A percentile compares a stretch with the other conserved stretches of the same genome.
Evolutionary conservation across 2,329 filamentous ascomycete species (phyloP).

Genomic region (Colletotrichum chlorophyti): DNA sequence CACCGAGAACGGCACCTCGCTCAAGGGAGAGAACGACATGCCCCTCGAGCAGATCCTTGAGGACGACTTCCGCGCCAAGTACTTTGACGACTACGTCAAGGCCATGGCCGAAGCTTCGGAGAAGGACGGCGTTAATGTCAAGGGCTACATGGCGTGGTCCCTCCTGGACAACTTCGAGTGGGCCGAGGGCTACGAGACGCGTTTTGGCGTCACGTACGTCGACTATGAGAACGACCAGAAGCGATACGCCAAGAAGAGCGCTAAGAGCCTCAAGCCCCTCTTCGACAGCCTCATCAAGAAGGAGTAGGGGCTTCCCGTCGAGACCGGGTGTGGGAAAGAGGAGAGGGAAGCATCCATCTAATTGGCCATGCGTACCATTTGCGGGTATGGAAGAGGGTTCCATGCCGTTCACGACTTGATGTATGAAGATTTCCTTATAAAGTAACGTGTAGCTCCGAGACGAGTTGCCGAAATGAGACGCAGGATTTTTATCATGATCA

Average conservation of each 20-base stretch:
- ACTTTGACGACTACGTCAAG: slow-evolving; percentile 78
- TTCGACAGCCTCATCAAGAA: slow-evolving; percentile 76
- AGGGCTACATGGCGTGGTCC: slow-evolving; percentile 86
- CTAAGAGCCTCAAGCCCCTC: slow-evolving; percentile 71
- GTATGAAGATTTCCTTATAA: no score
- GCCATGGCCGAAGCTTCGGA: slow-evolving; percentile 77
- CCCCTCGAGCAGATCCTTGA: slow-evolving; percentile 73
- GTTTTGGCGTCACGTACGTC: slow-evolving; percentile 84
- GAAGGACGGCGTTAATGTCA: slow-evolving; percentile 78
- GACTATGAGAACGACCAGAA: slow-evolving; percentile 83
- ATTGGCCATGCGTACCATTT: no score
- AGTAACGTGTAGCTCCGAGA: no score
- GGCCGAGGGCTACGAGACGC: slow-evolving; percentile 89
- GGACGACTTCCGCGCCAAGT: slow-evolving; percentile 82
- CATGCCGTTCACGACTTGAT: no score
- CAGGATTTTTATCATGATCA: no score
- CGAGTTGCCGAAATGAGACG: no score
- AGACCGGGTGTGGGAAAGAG: no score
- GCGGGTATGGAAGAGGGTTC: no score
- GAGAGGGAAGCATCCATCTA: no score
- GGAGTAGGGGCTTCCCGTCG: no score
- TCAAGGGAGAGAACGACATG: slow-evolving; percentile 84
- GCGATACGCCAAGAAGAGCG: slow-evolving; percentile 85
- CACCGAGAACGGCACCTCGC: slow-evolving; percentile 86
- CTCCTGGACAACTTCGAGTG: slow-evolving; percentile 92